Conservation (phyloP, 1,284 basidiomycete species). For the Trametes pubescens region DNA sequence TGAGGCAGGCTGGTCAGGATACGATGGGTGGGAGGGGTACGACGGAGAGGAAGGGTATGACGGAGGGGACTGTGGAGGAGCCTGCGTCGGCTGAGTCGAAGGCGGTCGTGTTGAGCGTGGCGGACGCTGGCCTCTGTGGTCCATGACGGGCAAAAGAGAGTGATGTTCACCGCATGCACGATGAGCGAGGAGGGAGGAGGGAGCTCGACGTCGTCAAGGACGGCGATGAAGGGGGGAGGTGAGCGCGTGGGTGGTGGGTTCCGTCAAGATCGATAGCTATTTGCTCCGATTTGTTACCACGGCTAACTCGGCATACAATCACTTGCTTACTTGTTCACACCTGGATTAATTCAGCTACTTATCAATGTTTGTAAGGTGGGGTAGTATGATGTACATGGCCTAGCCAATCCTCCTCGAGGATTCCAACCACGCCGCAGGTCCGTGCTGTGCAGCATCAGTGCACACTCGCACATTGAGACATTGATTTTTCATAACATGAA, state of each 20-base stretch:
- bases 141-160: slow-evolving; percentile 40
- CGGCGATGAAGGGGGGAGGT: slow-evolving; percentile 30
- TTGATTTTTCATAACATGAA: neutral
- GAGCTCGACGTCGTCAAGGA: slow-evolving; percentile 32
- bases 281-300: slow-evolving; percentile 14
- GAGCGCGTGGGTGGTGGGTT: slow-evolving; percentile 28
- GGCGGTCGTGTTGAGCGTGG: slow-evolving; percentile 49
- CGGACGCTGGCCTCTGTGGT: slow-evolving; percentile 49
- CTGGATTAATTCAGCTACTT: neutral
- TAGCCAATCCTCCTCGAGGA: neutral
- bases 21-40: slow-evolving; percentile 45
- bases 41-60: slow-evolving; percentile 37
- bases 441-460: too few species aligned
- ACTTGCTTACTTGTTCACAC: slow-evolving; percentile 5
- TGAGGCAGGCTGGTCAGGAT: slow-evolving; percentile 39
- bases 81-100: slow-evolving; percentile 40
- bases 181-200: slow-evolving; percentile 12
- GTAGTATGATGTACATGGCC: slow-evolving; percentile 6
- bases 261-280: slow-evolving; percentile 22
- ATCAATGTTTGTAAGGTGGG: slow-evolving; percentile 5
- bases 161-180: slow-evolving; percentile 39
- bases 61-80: slow-evolving; percentile 35
- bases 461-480: neutral
- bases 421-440: neutral
- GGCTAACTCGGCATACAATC: slow-evolving; percentile 6